Evolutionary conservation across 1,284 basidiomycete species (phyloP).

Genomic region (Tylopilus sp.): DNA sequence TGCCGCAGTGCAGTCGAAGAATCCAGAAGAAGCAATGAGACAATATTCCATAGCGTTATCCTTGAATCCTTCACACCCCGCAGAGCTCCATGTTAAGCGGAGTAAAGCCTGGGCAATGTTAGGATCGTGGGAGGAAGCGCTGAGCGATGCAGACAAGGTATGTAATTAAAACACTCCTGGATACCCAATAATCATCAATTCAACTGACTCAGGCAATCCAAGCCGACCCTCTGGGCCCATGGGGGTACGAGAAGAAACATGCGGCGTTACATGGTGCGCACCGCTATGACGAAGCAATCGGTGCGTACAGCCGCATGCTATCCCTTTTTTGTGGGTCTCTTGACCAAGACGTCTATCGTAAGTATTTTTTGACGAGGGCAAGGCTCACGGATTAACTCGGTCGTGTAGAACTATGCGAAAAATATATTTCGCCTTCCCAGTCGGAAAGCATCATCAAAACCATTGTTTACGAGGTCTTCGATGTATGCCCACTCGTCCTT

Average conservation of each 20-base stretch:
- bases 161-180: background rate
- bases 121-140: no score
- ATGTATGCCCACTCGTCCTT: no score
- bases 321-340: background rate
- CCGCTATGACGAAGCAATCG: conserved; percentile 4
- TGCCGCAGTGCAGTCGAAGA: background rate
- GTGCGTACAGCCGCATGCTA: background rate
- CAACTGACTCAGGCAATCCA: background rate
- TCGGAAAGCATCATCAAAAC: no score
- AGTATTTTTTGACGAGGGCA: background rate
- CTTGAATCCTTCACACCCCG: background rate
- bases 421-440: no score
- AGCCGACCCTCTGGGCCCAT: background rate
- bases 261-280: background rate
- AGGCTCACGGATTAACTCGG: no score
- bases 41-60: background rate
- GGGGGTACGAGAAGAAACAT: background rate
- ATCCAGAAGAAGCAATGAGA: background rate
- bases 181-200: no score
- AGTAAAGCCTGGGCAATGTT: background rate
- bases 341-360: background rate
- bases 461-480: no score
- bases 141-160: no score
- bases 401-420: no score
- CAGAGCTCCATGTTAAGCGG: background rate